Evolutionary conservation across 2,329 filamentous ascomycete genomes (phyloP).

Genomic region (Pestalotiopsis sp.): DNA sequence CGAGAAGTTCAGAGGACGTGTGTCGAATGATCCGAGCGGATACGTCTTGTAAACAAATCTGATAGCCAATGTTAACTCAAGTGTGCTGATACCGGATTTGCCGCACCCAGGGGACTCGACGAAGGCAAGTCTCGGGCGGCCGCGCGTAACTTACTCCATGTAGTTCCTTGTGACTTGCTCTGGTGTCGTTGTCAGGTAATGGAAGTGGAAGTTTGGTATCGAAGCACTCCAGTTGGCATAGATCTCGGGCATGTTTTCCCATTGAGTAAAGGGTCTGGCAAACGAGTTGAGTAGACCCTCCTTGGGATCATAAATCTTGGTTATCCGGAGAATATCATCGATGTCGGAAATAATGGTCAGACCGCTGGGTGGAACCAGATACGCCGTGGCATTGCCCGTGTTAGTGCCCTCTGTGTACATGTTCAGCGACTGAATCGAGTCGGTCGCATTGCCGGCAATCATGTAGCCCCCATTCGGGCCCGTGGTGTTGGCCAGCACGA

Average conservation of each 20-base stretch:
- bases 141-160: slow-evolving; percentile 56
- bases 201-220: slow-evolving; percentile 73
- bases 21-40: slow-evolving; percentile 77
- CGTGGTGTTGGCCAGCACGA: slow-evolving; percentile 62
- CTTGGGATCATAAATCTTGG: slow-evolving; percentile 77
- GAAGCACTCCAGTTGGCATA: slow-evolving; percentile 75
- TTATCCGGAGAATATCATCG: slow-evolving; percentile 79
- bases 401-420: slow-evolving; percentile 67
- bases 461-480: slow-evolving; percentile 52
- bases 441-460: slow-evolving; percentile 65
- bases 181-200: slow-evolving; percentile 80
- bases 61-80: slow-evolving; percentile 3
- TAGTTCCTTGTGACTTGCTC: slow-evolving; percentile 79
- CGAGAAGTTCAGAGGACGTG: slow-evolving; percentile 78
- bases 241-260: slow-evolving; percentile 80
- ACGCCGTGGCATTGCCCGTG: slow-evolving; percentile 75
- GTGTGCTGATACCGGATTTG: not conserved
- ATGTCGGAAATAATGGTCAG: slow-evolving; percentile 78
- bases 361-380: slow-evolving; percentile 71
- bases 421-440: slow-evolving; percentile 67
- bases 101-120: not conserved
- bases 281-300: slow-evolving; percentile 75
- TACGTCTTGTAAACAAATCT: slow-evolving; percentile 76
- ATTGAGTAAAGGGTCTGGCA: slow-evolving; percentile 68
- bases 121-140: not conserved